Percentiles rank a stretch among this genome's conserved stretches.
Evolutionary conservation across 2,329 filamentous ascomycete genomes (phyloP).

Genomic region (Elsinoe batatas): DNA sequence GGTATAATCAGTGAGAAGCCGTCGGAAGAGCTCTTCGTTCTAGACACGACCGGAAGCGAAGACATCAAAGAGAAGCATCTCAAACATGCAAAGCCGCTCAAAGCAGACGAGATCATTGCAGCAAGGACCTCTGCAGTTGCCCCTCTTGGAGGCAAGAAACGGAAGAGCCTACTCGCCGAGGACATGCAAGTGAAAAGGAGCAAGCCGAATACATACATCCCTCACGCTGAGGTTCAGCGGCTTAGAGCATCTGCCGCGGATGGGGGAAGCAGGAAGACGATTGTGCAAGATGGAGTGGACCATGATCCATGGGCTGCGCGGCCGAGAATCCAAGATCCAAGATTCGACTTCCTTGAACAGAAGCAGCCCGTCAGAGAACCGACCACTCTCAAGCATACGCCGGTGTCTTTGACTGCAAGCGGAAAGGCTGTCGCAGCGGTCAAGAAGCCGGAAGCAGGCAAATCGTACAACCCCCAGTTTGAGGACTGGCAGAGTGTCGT

Average conservation of each 20-base stretch:
- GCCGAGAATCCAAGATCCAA: conserved; percentile 40
- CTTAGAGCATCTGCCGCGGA: conserved; percentile 68
- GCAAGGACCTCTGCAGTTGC: conserved; percentile 66
- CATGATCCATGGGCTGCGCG: conserved; percentile 72
- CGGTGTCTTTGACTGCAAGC: conserved; percentile 71
- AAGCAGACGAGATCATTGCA: conserved; percentile 83
- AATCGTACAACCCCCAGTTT: conserved; percentile 87
- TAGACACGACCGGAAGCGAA: conserved; percentile 66
- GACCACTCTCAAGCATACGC: conserved; percentile 61
- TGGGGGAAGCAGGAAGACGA: conserved; percentile 46
- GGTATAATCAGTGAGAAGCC: conserved; percentile 77
- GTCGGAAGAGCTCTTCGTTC: conserved; percentile 72
- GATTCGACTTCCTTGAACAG: conserved; percentile 54
- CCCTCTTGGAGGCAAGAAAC: conserved; percentile 69
- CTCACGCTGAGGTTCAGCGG: conserved; percentile 70
- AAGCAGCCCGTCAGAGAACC: conserved; percentile 60
- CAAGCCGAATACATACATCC: conserved; percentile 64
- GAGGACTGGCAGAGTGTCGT: conserved; percentile 75
- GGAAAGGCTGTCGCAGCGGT: conserved; percentile 75
- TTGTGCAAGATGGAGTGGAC: conserved; percentile 39
- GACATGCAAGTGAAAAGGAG: conserved; percentile 59
- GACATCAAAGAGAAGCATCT: conserved; percentile 55
- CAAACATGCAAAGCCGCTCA: conserved; percentile 67
- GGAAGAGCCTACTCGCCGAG: conserved; percentile 58
- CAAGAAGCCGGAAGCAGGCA: conserved; percentile 65